These are phyloP conservation scores for Podospora comata DNA, from an alignment of 495 filamentous ascomycete genomes.

Conservation along the genomic window DNA sequence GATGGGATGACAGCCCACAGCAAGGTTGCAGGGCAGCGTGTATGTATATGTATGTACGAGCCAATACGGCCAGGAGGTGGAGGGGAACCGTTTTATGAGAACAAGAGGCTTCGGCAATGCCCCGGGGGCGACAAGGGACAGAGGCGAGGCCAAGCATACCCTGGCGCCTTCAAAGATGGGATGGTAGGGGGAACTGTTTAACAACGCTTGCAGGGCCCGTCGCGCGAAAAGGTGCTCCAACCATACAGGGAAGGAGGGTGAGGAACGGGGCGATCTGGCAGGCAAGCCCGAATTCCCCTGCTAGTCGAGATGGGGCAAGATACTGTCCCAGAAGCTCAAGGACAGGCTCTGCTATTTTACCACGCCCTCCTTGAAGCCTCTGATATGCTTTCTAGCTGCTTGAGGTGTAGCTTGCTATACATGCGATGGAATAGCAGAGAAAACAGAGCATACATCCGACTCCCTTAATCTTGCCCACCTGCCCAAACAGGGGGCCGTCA, in stretches of 20 bases:
- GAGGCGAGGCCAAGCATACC: constrained; percentile 41
- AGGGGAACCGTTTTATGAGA: constrained; percentile 48
- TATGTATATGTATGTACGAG: constrained; percentile 50
- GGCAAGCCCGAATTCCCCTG: constrained; percentile 28
- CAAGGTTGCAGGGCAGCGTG: constrained; percentile 41
- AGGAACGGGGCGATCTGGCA: constrained; percentile 48
- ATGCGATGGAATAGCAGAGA: background rate
- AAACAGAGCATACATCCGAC: background rate
- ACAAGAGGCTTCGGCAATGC: constrained; percentile 45
- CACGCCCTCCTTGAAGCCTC: constrained; percentile 1
- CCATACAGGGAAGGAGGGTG: constrained; percentile 54
- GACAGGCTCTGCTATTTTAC: constrained; percentile 6
- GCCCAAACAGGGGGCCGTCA: background rate
- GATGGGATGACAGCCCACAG: constrained; percentile 41
- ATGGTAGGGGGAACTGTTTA: constrained; percentile 39
- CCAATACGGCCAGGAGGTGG: constrained; percentile 42
- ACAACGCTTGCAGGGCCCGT: constrained; percentile 42
- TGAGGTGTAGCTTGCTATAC: background rate
- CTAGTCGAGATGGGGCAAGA: constrained; percentile 36
- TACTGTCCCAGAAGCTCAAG: constrained; percentile 9
- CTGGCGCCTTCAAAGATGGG: constrained; percentile 42
- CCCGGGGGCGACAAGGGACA: constrained; percentile 40
- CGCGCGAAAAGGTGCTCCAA: constrained; percentile 44
- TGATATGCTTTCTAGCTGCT: background rate
- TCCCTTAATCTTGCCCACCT: constrained; percentile 14